These are phyloP conservation scores for Notholithocarpus densiflorus DNA, from an alignment of 306 rosid genomes.

Conservation along the genomic window DNA sequence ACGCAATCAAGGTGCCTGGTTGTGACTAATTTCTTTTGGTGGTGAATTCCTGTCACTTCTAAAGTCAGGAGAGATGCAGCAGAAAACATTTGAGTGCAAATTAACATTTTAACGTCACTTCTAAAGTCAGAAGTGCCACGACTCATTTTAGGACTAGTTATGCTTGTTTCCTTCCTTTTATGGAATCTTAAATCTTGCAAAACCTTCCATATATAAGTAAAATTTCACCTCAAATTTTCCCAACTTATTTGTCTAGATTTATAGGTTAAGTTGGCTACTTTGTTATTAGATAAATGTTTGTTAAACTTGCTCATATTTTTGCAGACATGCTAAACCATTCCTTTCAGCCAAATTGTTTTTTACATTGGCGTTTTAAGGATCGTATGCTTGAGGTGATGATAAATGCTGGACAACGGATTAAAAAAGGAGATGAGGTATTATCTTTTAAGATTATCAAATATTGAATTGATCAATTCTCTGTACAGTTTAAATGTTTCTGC, in stretches of 20 bases:
- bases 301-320: constrained; percentile 21
- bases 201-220: not conserved
- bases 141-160: not conserved
- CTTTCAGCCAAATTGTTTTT: constrained; percentile 84
- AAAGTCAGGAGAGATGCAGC: not conserved
- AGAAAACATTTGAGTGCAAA: not conserved
- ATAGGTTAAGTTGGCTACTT: not conserved
- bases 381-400: constrained; percentile 97
- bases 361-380: constrained; percentile 97
- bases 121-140: not conserved
- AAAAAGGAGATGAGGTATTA: constrained; percentile 87
- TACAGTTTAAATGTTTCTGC: not conserved
- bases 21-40: too few species aligned
- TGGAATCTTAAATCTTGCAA: not conserved
- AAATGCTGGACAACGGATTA: constrained; percentile 84
- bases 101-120: not conserved
- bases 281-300: constrained; percentile 13
- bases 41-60: too few species aligned
- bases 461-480: constrained; percentile 16
- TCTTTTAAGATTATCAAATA: constrained; percentile 13
- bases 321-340: constrained; percentile 99
- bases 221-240: not conserved
- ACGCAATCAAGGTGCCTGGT: too few species aligned
- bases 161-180: not conserved
- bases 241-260: not conserved